Percentiles rank a stretch among this genome's conserved stretches.
Evolutionary conservation across 768 basidiomycete species (phyloP).

Genomic region (Russula olivacea): DNA sequence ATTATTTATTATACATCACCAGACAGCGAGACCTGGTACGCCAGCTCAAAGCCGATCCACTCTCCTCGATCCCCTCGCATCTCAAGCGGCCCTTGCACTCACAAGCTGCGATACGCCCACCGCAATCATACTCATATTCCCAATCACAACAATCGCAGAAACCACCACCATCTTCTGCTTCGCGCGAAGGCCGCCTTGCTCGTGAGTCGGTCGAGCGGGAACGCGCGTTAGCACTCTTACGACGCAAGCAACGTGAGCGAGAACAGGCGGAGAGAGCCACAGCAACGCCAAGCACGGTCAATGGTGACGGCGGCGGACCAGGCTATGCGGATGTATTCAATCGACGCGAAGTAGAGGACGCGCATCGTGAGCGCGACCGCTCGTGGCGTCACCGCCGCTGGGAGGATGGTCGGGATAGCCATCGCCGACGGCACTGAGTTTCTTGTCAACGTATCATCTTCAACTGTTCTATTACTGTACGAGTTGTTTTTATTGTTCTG

Average conservation of each 20-base stretch:
- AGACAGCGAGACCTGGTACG: slow-evolving; percentile 60
- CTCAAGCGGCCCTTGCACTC: slow-evolving; percentile 41
- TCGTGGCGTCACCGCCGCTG: slow-evolving; percentile 31
- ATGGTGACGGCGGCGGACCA: slow-evolving; percentile 29
- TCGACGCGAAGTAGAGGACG: slow-evolving; percentile 63
- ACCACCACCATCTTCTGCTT: slow-evolving; percentile 22
- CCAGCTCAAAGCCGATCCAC: slow-evolving; percentile 63
- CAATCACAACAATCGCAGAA: slow-evolving; percentile 23
- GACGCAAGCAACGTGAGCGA: slow-evolving; percentile 57
- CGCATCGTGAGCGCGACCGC: slow-evolving; percentile 45
- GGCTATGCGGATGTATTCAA: slow-evolving; percentile 70
- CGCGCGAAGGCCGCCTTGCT: slow-evolving; percentile 49
- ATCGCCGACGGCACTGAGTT: slow-evolving; percentile 8
- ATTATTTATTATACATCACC: not conserved
- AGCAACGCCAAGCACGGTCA: slow-evolving; percentile 67
- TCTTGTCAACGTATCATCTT: not conserved
- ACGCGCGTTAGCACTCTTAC: slow-evolving; percentile 66
- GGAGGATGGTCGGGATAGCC: slow-evolving; percentile 7
- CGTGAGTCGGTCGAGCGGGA: slow-evolving; percentile 73
- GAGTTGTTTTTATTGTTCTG: too few relatives aligned
- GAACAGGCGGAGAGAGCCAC: slow-evolving; percentile 57
- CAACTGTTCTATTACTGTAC: slow-evolving; percentile 6
- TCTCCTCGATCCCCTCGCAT: slow-evolving; percentile 66
- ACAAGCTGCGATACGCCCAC: not conserved
- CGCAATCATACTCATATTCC: slow-evolving; percentile 22